A percentile compares a stretch with the other conserved stretches of the same genome.
phyloP scores from a whole-genome alignment of 192 early-diverging fungal genomes.

The Lobosporangium transversale region DNA sequence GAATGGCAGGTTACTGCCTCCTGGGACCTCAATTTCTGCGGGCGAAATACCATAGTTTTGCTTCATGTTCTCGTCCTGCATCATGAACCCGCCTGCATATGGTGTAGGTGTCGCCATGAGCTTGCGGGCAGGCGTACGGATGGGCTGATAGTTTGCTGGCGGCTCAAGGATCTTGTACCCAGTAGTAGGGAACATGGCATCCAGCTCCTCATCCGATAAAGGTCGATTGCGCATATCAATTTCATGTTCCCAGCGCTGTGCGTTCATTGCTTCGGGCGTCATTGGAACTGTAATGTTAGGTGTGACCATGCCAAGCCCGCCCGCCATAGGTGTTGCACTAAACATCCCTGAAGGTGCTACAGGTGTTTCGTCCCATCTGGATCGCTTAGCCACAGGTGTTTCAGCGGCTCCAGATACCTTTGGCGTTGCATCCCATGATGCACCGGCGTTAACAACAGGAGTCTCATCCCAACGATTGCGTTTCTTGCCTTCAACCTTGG shows the following conservation, averaged over 20 bases:
- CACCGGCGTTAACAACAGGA: conserved; percentile 64
- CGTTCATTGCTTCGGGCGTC: conserved; percentile 84
- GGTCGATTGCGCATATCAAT: conserved; percentile 88
- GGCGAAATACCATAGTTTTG: conserved; percentile 74
- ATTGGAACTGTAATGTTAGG: conserved; percentile 75
- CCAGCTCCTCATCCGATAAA: conserved; percentile 94
- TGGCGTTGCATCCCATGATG: conserved; percentile 85
- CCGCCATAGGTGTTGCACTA: conserved; percentile 84
- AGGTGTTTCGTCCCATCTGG: conserved; percentile 97
- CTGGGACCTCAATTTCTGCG: conserved; percentile 79
- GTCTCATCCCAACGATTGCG: conserved; percentile 86
- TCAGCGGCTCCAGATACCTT: conserved; percentile 58
- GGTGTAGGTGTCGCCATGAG: conserved; percentile 94
- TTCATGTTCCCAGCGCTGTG: conserved; percentile 79
- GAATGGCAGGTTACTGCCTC: conserved; percentile 86
- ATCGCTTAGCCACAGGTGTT: conserved; percentile 69
- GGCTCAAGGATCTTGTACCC: conserved; percentile 95
- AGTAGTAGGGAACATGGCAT: conserved; percentile 88
- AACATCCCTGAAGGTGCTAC: conserved; percentile 66
- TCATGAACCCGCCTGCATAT: conserved; percentile 85
- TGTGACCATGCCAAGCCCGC: conserved; percentile 80
- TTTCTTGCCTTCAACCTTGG: conserved; percentile 65
- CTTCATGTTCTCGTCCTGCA: conserved; percentile 80
- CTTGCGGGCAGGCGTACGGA: conserved; percentile 96
- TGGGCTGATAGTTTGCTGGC: conserved; percentile 88